Conservation (phyloP, 169 alveolate species). For the Miamiensis avidus region DNA sequence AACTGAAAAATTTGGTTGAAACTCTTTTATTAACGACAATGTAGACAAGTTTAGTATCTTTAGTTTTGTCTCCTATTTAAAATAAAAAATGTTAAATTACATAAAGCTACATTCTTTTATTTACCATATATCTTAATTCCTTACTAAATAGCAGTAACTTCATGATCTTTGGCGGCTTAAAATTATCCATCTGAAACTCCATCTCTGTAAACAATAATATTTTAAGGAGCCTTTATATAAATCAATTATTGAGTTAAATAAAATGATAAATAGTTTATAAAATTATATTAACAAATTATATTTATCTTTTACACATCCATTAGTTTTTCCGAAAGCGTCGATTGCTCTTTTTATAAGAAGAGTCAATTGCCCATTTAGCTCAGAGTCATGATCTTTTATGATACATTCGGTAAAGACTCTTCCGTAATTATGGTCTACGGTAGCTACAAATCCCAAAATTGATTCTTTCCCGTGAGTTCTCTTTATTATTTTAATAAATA, state of each 20-base stretch:
- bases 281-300: no score
- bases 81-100: not conserved
- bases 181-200: not conserved
- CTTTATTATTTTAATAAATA: no score
- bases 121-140: not conserved
- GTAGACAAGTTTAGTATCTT: not conserved
- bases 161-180: not conserved
- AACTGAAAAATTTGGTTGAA: not conserved
- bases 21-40: not conserved
- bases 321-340: not conserved
- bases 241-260: no score
- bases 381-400: not conserved
- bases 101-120: not conserved
- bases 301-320: not conserved
- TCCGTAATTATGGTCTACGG: not conserved
- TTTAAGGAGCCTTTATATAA: not conserved
- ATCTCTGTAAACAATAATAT: not conserved
- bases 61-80: not conserved
- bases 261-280: no score
- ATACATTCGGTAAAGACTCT: not conserved
- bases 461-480: not conserved
- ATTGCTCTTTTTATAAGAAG: not conserved
- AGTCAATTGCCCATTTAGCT: not conserved
- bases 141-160: not conserved
- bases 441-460: not conserved